phyloP scores from a whole-genome alignment of 2,329 filamentous ascomycete species.

The Plectosphaerella sp. region DNA sequence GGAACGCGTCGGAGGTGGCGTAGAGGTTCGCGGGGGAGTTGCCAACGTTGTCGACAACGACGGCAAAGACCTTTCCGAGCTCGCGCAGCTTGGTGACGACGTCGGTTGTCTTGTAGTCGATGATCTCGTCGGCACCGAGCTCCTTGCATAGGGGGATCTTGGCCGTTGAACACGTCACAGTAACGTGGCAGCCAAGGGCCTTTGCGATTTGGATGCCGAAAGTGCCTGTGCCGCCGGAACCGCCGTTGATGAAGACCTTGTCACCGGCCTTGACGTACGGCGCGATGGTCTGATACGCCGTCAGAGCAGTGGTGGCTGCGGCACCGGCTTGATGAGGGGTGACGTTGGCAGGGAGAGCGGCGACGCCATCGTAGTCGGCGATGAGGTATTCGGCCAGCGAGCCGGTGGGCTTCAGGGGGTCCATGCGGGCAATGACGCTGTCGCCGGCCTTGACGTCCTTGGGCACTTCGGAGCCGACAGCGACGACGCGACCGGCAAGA shows the following conservation, averaged over 20 bases:
- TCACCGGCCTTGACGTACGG: slow-evolving; percentile 43
- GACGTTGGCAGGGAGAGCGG: slow-evolving; percentile 24
- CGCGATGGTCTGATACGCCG: slow-evolving; percentile 44
- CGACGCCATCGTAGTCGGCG: slow-evolving; percentile 21
- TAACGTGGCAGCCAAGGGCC: slow-evolving; percentile 56
- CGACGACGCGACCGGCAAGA: slow-evolving; percentile 39
- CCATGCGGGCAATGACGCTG: slow-evolving; percentile 37
- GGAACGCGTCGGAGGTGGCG: slow-evolving; percentile 42
- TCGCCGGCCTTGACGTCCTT: slow-evolving; percentile 29
- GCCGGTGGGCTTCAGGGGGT: slow-evolving; percentile 26
- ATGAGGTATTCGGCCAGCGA: slow-evolving; percentile 24
- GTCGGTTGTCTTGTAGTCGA: slow-evolving; percentile 54
- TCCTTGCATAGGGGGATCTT: slow-evolving; percentile 54
- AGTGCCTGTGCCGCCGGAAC: slow-evolving; percentile 58
- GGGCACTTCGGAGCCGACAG: slow-evolving; percentile 19
- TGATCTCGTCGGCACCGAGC: slow-evolving; percentile 60
- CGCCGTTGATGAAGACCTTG: slow-evolving; percentile 61
- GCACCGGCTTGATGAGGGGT: slow-evolving; percentile 34
- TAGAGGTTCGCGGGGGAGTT: slow-evolving; percentile 45
- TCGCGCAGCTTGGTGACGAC: slow-evolving; percentile 40
- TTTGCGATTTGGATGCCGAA: slow-evolving; percentile 64
- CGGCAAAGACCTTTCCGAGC: slow-evolving; percentile 41
- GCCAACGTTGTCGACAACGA: slow-evolving; percentile 58
- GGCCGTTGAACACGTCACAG: slow-evolving; percentile 53
- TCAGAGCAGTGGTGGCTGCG: slow-evolving; percentile 38